Evolutionary conservation across 2,329 filamentous ascomycete genomes (phyloP).

Genomic region (Tolypocladium endophyticum): DNA sequence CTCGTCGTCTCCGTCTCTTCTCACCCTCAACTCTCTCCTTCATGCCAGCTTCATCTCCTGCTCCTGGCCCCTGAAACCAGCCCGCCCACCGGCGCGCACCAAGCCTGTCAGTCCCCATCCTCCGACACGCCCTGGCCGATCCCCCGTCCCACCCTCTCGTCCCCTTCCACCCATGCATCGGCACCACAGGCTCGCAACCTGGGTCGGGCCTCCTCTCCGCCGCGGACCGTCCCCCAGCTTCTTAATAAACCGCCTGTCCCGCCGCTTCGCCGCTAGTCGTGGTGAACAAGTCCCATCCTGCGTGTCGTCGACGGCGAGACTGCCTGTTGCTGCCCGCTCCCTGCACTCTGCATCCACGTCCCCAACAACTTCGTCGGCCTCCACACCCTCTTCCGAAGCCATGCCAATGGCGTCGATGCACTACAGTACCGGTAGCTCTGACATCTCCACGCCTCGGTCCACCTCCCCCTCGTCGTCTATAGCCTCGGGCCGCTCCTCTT

Average conservation of each 20-base stretch:
- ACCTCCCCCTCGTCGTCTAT: slow-evolving; percentile 39
- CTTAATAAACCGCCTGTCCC: slow-evolving; percentile 7
- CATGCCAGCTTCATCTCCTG: not conserved
- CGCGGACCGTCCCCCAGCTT: slow-evolving; percentile 6
- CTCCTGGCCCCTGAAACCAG: not conserved
- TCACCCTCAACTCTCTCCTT: not conserved
- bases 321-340: not conserved
- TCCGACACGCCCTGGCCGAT: slow-evolving; percentile 4
- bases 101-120: slow-evolving; percentile 4
- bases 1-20: not conserved
- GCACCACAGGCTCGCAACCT: slow-evolving; percentile 6
- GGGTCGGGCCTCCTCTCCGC: slow-evolving; percentile 6
- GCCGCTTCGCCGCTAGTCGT: slow-evolving; percentile 1
- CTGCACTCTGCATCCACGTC: slow-evolving; percentile 1
- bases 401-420: slow-evolving; percentile 23
- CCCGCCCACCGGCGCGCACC: not conserved
- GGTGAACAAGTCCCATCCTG: not conserved
- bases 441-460: slow-evolving; percentile 45
- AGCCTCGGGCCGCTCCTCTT: slow-evolving; percentile 35
- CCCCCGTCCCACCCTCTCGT: slow-evolving; percentile 1
- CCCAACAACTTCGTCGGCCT: slow-evolving; percentile 3
- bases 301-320: not conserved
- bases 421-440: slow-evolving; percentile 35
- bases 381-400: slow-evolving; percentile 5
- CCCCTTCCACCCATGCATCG: slow-evolving; percentile 9